Evolutionary conservation across 495 filamentous ascomycete genomes (phyloP).

Genomic region (Podospora pseudoanserina): DNA sequence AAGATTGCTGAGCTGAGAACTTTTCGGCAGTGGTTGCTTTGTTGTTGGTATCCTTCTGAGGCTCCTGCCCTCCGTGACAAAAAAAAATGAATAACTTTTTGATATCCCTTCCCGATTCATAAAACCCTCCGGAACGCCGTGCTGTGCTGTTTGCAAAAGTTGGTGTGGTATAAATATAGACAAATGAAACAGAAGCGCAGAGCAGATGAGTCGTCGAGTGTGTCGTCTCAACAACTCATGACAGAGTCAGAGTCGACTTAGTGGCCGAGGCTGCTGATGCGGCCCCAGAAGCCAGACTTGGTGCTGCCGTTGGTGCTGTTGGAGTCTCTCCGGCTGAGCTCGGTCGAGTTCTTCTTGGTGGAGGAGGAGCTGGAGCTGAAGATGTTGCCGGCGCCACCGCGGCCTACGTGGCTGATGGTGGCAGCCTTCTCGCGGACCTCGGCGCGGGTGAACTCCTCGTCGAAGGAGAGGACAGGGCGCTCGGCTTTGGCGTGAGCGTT

Average conservation of each 20-base stretch:
- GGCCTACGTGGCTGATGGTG: conserved; percentile 67
- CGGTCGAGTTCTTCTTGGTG: conserved; percentile 12
- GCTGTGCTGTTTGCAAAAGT: conserved; percentile 8
- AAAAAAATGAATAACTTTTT: conserved; percentile 9
- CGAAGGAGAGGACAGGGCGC: conserved; percentile 79
- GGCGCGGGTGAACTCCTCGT: conserved; percentile 78
- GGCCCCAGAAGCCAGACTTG: conserved; percentile 27
- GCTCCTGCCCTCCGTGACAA: background rate
- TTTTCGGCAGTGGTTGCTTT: background rate
- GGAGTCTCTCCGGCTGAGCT: conserved; percentile 30
- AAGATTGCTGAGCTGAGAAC: background rate
- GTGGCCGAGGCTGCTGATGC: conserved; percentile 23
- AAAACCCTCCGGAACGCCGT: conserved; percentile 15
- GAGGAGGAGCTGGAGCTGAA: conserved; percentile 26
- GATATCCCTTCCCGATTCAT: conserved; percentile 7
- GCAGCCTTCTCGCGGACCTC: conserved; percentile 55
- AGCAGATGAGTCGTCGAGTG: background rate
- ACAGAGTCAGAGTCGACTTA: background rate
- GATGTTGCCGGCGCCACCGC: conserved; percentile 86
- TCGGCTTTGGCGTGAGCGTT: conserved; percentile 67
- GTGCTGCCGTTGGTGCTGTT: conserved; percentile 29
- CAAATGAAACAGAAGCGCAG: background rate
- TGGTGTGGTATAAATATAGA: conserved; percentile 4
- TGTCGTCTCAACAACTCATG: background rate
- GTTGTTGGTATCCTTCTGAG: background rate